These are phyloP conservation scores for Aspergillus homomorphus DNA, from an alignment of 495 filamentous ascomycete genomes.

Conservation along the genomic window DNA sequence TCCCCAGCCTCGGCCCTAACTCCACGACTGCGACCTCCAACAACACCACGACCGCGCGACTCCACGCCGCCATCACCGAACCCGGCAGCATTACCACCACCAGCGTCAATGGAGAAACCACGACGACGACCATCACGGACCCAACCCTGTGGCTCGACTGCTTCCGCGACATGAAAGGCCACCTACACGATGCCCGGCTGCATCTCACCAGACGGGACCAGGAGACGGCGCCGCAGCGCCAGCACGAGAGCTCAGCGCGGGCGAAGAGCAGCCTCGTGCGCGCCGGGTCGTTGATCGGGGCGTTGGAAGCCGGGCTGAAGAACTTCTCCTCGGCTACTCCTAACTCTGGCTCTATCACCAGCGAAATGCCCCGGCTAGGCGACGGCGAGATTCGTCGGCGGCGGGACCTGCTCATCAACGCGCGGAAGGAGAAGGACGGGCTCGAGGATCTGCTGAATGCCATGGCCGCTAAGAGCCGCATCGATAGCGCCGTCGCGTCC, in stretches of 20 bases:
- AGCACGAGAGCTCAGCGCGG: conserved; percentile 74
- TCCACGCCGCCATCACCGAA: conserved; percentile 43
- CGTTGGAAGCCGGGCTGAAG: conserved; percentile 70
- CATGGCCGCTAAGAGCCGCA: conserved; percentile 57
- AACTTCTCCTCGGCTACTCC: conserved; percentile 24
- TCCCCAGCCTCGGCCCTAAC: conserved; percentile 51
- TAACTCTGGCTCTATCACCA: not conserved
- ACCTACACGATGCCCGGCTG: conserved; percentile 77
- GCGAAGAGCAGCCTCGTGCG: conserved; percentile 81
- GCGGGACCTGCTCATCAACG: conserved; percentile 72
- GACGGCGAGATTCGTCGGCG: conserved; percentile 85
- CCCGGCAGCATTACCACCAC: conserved; percentile 31
- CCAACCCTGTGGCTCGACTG: conserved; percentile 84
- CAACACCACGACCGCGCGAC: conserved; percentile 34
- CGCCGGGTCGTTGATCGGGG: conserved; percentile 62
- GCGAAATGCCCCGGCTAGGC: conserved; percentile 48
- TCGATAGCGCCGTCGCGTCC: conserved; percentile 47
- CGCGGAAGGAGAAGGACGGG: conserved; percentile 79
- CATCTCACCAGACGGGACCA: conserved; percentile 73
- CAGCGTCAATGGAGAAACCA: not conserved
- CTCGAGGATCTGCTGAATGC: conserved; percentile 76
- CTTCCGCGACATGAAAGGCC: conserved; percentile 74
- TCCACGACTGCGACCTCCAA: not conserved
- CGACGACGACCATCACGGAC: conserved; percentile 55
- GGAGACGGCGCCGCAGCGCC: conserved; percentile 59